Evolutionary conservation across 1,284 basidiomycete genomes (phyloP).

Genomic region (Cystobasidium slooffiae): DNA sequence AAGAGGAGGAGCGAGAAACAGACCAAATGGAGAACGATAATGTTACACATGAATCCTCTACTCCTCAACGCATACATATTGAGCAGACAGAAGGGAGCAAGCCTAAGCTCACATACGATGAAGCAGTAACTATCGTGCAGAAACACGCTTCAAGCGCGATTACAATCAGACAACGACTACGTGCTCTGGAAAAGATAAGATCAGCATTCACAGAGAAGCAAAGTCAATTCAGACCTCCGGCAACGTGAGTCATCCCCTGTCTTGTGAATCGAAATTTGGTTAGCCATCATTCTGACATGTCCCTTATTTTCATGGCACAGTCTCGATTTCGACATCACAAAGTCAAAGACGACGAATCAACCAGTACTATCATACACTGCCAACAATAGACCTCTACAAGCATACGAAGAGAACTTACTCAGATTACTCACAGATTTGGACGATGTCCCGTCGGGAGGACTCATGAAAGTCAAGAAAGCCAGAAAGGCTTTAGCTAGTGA

Average conservation of each 20-base stretch:
- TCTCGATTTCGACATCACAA: slow-evolving; percentile 22
- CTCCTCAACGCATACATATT: too few relatives aligned
- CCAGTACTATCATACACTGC: slow-evolving; percentile 29
- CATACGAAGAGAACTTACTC: slow-evolving; percentile 36
- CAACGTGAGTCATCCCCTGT: slow-evolving; percentile 11
- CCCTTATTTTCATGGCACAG: neutral
- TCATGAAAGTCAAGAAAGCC: slow-evolving; percentile 18
- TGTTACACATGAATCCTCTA: too few relatives aligned
- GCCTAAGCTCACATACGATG: slow-evolving; percentile 20
- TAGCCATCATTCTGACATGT: neutral
- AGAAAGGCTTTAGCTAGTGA: slow-evolving; percentile 28
- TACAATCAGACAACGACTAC: slow-evolving; percentile 8
- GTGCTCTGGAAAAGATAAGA: slow-evolving; percentile 5
- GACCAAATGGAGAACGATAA: too few relatives aligned
- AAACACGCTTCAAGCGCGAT: neutral
- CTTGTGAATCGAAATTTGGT: neutral
- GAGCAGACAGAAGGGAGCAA: neutral
- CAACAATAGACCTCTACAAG: slow-evolving; percentile 30
- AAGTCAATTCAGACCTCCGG: neutral
- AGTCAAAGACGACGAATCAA: slow-evolving; percentile 8
- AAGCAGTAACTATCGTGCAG: slow-evolving; percentile 28
- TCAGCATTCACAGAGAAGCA: neutral
- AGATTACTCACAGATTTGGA: slow-evolving; percentile 29
- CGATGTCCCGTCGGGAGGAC: slow-evolving; percentile 25
- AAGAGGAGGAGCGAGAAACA: neutral